Evolutionary conservation across 495 filamentous ascomycete species (phyloP), one percentile per base, ranked within the genome.

Genomic region (Annulohypoxylon nitens): DNA sequence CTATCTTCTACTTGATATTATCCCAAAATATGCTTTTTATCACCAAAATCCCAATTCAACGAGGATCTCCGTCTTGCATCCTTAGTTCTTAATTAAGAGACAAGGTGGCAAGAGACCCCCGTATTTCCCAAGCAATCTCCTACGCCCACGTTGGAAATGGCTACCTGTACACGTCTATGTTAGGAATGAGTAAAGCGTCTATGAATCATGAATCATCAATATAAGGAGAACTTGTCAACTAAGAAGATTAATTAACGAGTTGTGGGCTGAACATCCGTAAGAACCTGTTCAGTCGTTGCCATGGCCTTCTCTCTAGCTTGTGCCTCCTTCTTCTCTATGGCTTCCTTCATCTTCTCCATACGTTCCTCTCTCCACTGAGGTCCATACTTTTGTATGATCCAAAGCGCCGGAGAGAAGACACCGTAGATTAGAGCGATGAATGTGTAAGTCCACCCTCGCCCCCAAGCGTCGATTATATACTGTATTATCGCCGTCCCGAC

Each of bases 391-490:
- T 76, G 75, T 36, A 85, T 72, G 12, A 85, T 16, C 62, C 61
- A 82, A n/a, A 86, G 75, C 0, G 78, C 45, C 0, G 83, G 83
- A 1, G 80, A 79, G 39, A 80, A 79, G 7, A 74, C 61, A 5
- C 79, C 73, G 39, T 81, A 75, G 4, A 84, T 63, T 11, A 82
- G 73, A 1, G 79, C 82, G 65, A 85, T 80, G 18, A 84, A 81
- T 0, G 85, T 86, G 39, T 78, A 86, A 8, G 81, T 79, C 85
- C 85, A 86, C 2, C 85, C 85, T 14, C 77, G 61, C 12, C 86
- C 86, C 69, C 85, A 76, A 3, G 59, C 73, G 3, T 68, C 43
- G n/a, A 86, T 78, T 72, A 88, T 81, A 14, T 67, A 63, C 47
- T 85, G 74, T 36, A 87, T 81, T 1, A 85, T 67, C 0, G 85